Base-by-base conservation (phyloP, 2,329 filamentous ascomycete species). In the Chaetomiaceae sp. region DNA sequence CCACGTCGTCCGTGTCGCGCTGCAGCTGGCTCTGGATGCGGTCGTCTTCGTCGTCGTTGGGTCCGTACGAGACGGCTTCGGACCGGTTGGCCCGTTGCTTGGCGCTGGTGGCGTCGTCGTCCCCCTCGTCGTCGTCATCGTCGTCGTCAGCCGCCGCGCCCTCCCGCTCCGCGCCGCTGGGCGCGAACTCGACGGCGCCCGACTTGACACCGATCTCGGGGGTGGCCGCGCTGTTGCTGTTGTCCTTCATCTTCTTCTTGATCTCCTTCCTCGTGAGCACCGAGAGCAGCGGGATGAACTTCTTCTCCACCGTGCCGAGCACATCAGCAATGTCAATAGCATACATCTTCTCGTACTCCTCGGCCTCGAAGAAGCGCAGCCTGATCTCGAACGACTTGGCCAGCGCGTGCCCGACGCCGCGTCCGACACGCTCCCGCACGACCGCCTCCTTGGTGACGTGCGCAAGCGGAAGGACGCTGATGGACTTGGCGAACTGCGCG, bases 21-120 rank as follows among this genome's bases (percentile, higher is more conserved):
- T 81, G 78, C 62, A 85, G 78, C 51, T 79, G 76, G 46, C 74
- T 73, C 60, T 86, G 83, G 48, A 95, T 82, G 31, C 79, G 83
- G 58, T 89, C 81, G 63, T 97, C 93, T 4, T 92, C 92, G 5
- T 96, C 91, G 64, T 97, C 93, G 41, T 95, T 95, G 30, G 85
- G 88, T 34, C 89, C 92, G 60, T 96, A 97, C 13, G 89, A 93
- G 2, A 92, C 84, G 25, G 86, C 87, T 68, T 96, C 87, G 46
- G 79, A 75, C 35, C 87, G 84, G 66, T 95, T 93, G 40, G 83
- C 81, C 61, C 79, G 82, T 63, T 83, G 78, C 70, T 89, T 95
- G 60, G 81, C 82, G 56, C 78, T 82, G 4, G 83, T 91, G 44
- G 81, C 89, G 64, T 95, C 88, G 50, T 83, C 84, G 48, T 93